These are phyloP conservation scores for Xylaria sp. DNA, from an alignment of 2,329 filamentous ascomycete genomes.

Conservation along the genomic window DNA sequence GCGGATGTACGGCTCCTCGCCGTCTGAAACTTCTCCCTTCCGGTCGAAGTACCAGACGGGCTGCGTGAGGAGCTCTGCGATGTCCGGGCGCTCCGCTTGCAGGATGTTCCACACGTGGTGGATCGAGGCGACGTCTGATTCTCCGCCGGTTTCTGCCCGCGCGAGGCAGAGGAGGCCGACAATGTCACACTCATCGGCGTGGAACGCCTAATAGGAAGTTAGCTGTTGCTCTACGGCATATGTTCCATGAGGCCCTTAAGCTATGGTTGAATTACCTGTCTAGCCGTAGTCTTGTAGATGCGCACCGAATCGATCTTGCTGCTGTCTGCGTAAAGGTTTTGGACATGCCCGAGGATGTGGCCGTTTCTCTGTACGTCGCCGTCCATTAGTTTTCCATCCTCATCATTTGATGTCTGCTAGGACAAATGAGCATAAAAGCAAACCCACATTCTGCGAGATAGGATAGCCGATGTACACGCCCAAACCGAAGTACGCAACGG, in stretches of 20 bases:
- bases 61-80: slow-evolving; percentile 77
- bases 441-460: slow-evolving; percentile 80
- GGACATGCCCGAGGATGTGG: slow-evolving; percentile 89
- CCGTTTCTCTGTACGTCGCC: slow-evolving; percentile 55
- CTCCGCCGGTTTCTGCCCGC: slow-evolving; percentile 81
- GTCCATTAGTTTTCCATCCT: slow-evolving; percentile 21
- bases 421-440: neutral
- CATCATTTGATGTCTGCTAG: neutral
- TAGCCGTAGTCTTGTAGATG: slow-evolving; percentile 88
- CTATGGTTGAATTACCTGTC: slow-evolving; percentile 67
- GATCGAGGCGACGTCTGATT: slow-evolving; percentile 82
- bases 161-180: slow-evolving; percentile 86
- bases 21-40: slow-evolving; percentile 82
- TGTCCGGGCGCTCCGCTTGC: slow-evolving; percentile 78
- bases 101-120: slow-evolving; percentile 87
- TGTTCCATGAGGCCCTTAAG: neutral
- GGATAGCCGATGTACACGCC: slow-evolving; percentile 89
- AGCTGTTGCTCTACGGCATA: neutral
- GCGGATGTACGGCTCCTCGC: slow-evolving; percentile 79
- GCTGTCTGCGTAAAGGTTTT: slow-evolving; percentile 85
- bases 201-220: slow-evolving; percentile 64
- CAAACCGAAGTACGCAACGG: slow-evolving; percentile 90
- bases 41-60: slow-evolving; percentile 94
- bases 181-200: slow-evolving; percentile 83
- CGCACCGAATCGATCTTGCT: slow-evolving; percentile 86